Conservation (phyloP, 2,329 filamentous ascomycete genomes). For the Trichophyton mentagrophytes region DNA sequence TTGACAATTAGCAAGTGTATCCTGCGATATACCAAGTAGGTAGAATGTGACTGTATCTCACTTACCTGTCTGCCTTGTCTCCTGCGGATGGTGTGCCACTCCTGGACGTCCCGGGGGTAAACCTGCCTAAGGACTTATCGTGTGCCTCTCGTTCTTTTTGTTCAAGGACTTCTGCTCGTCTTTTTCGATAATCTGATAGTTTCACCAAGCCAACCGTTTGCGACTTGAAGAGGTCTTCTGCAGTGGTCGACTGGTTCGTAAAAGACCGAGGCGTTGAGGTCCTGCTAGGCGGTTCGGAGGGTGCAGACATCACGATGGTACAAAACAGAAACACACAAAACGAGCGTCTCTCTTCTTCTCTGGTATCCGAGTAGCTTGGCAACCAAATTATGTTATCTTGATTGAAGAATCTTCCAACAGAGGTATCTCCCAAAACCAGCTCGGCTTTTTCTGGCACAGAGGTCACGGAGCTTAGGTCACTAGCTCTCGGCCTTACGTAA, state of each 20-base stretch:
- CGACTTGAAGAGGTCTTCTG: slow-evolving; percentile 68
- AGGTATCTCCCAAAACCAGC: no score
- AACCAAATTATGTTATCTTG: no score
- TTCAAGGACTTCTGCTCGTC: slow-evolving; percentile 85
- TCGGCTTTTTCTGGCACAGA: no score
- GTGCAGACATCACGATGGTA: slow-evolving; percentile 8
- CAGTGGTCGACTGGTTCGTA: slow-evolving; percentile 60
- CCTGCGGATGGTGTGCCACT: slow-evolving; percentile 37
- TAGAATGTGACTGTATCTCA: slow-evolving; percentile 9
- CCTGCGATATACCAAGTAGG: not conserved
- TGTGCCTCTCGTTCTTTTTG: slow-evolving; percentile 72
- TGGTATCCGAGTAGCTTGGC: no score
- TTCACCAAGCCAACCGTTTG: slow-evolving; percentile 84
- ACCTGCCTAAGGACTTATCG: slow-evolving; percentile 43
- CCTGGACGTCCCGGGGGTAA: slow-evolving; percentile 35
- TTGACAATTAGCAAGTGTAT: slow-evolving; percentile 38
- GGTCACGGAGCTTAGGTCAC: no score
- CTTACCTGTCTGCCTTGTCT: slow-evolving; percentile 47
- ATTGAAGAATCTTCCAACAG: no score
- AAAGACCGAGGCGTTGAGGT: slow-evolving; percentile 45
- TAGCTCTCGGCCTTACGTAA: no score
- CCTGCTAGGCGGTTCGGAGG: slow-evolving; percentile 27
- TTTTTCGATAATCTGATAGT: slow-evolving; percentile 88
- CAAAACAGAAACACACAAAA: no score
- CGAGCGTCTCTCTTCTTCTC: no score